Evolutionary conservation across 768 basidiomycete genomes (phyloP).

Genomic region (Punctularia strigosozonata): DNA sequence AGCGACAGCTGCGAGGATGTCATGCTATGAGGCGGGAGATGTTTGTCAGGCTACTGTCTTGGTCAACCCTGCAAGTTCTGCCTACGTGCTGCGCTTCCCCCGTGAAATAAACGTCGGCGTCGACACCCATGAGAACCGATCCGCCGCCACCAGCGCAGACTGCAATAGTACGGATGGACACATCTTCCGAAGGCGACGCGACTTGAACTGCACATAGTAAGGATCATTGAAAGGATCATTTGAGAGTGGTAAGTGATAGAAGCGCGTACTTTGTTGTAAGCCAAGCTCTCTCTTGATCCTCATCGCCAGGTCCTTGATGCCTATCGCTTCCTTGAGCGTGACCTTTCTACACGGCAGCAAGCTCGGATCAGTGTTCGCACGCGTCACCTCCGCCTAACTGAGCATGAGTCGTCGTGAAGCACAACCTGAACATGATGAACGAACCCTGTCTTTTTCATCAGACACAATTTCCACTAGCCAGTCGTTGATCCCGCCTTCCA

Average conservation of each 20-base stretch:
- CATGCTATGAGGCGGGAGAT: conserved; percentile 63
- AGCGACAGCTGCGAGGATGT: conserved; percentile 73
- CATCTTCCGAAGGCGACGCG: conserved; percentile 28
- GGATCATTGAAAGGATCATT: conserved; percentile 11
- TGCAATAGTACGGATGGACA: conserved; percentile 46
- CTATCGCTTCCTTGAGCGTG: conserved; percentile 41
- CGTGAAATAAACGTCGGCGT: conserved; percentile 84
- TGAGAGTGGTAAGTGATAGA: conserved; percentile 4
- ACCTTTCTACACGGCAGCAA: conserved; percentile 21
- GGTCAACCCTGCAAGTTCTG: conserved; percentile 8
- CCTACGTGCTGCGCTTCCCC: conserved; percentile 88
- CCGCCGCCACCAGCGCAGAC: conserved; percentile 90
- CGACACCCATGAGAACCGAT: conserved; percentile 54
- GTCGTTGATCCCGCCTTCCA: conserved; percentile 80
- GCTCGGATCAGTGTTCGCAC: conserved; percentile 24
- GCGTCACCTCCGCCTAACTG: conserved; percentile 21
- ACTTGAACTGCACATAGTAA: conserved; percentile 44
- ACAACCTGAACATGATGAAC: too few species aligned
- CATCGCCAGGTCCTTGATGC: conserved; percentile 46
- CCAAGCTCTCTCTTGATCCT: conserved; percentile 62
- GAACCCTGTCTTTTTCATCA: too few species aligned
- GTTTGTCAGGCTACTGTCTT: conserved; percentile 11
- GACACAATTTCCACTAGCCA: conserved; percentile 48
- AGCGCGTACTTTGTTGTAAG: conserved; percentile 42
- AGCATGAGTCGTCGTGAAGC: too few species aligned